Evolutionary conservation across 805 yeast species (phyloP).

Genomic region (Nakazawaea holstii): DNA sequence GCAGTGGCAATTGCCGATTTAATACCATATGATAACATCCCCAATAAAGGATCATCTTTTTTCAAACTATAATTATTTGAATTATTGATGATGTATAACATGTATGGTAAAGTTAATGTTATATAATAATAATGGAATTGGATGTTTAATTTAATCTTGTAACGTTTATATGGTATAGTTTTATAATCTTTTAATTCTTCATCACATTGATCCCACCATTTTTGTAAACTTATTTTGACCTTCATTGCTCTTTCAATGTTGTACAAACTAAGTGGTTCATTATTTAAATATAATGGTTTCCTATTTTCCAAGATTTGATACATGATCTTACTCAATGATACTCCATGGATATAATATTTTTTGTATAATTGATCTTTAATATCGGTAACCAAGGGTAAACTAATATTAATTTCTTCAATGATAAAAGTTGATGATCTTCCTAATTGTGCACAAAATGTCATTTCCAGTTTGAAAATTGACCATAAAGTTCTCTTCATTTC

Average conservation of each 20-base stretch:
- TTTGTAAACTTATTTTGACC: slow-evolving; percentile 28
- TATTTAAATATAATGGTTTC: slow-evolving; percentile 24
- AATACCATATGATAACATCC: slow-evolving; percentile 34
- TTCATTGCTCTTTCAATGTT: slow-evolving; percentile 35
- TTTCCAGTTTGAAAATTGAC: slow-evolving; percentile 38
- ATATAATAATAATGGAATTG: slow-evolving; percentile 37
- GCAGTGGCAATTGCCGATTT: slow-evolving; percentile 34
- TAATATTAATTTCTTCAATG: slow-evolving; percentile 39
- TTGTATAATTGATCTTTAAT: slow-evolving; percentile 25
- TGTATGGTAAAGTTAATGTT: slow-evolving; percentile 36
- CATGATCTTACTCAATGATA: slow-evolving; percentile 31
- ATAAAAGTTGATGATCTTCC: slow-evolving; percentile 41
- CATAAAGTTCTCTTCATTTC: slow-evolving; percentile 38
- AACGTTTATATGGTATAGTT: slow-evolving; percentile 27
- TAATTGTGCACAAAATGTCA: slow-evolving; percentile 35
- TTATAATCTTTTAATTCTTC: slow-evolving; percentile 26
- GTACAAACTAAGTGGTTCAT: slow-evolving; percentile 32
- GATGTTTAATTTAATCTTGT: slow-evolving; percentile 35
- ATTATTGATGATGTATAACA: slow-evolving; percentile 31
- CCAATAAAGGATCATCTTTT: slow-evolving; percentile 37
- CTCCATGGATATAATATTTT: slow-evolving; percentile 27
- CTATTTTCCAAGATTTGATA: slow-evolving; percentile 36
- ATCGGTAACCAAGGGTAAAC: slow-evolving; percentile 27
- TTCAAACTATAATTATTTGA: slow-evolving; percentile 27
- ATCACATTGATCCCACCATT: slow-evolving; percentile 29